A percentile compares a stretch with the other conserved stretches of the same genome.
These are phyloP conservation scores for Pleurotus tuber-regium DNA, from an alignment of 768 basidiomycete species.

Conservation along the genomic window DNA sequence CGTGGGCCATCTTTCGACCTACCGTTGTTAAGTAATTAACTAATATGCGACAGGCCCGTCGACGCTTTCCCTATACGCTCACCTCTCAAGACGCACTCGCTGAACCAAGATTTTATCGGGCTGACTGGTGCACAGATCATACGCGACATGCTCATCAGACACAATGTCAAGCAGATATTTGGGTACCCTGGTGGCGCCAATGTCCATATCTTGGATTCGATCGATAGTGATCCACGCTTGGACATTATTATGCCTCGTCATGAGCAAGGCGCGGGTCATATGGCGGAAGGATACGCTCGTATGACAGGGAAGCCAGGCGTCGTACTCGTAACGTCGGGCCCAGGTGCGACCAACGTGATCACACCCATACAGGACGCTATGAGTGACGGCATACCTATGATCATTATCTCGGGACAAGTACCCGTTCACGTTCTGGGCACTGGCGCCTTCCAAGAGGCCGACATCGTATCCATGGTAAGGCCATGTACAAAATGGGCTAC, in stretches of 20 bases:
- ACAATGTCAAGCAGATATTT: slow-evolving; percentile 93
- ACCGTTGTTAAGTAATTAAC: too few species aligned
- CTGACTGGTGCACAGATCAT: slow-evolving; percentile 96
- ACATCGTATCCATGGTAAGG: slow-evolving; percentile 92
- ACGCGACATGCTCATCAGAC: slow-evolving; percentile 99
- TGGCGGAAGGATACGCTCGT: slow-evolving; percentile 98
- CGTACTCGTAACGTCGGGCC: slow-evolving; percentile 96
- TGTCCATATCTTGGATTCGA: slow-evolving; percentile 98
- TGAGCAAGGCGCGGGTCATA: slow-evolving; percentile 98
- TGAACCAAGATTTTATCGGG: slow-evolving; percentile 87
- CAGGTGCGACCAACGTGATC: slow-evolving; percentile 96
- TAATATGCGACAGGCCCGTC: too few species aligned
- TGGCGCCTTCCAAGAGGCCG: slow-evolving; percentile 98
- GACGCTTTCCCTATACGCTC: too few species aligned
- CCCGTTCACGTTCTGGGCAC: slow-evolving; percentile 95
- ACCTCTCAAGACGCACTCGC: too few species aligned
- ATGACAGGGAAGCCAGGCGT: slow-evolving; percentile 98
- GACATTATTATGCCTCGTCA: slow-evolving; percentile 94
- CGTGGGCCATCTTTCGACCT: too few species aligned
- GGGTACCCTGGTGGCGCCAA: slow-evolving; percentile 99
- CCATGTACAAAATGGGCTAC: slow-evolving; percentile 99
- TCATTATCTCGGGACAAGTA: slow-evolving; percentile 96
- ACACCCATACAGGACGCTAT: slow-evolving; percentile 98
- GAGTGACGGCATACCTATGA: slow-evolving; percentile 88
- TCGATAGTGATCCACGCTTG: slow-evolving; percentile 92